These are phyloP conservation scores for Dactylellina sp. DNA, from an alignment of 2,329 filamentous ascomycete species.

Conservation along the genomic window DNA sequence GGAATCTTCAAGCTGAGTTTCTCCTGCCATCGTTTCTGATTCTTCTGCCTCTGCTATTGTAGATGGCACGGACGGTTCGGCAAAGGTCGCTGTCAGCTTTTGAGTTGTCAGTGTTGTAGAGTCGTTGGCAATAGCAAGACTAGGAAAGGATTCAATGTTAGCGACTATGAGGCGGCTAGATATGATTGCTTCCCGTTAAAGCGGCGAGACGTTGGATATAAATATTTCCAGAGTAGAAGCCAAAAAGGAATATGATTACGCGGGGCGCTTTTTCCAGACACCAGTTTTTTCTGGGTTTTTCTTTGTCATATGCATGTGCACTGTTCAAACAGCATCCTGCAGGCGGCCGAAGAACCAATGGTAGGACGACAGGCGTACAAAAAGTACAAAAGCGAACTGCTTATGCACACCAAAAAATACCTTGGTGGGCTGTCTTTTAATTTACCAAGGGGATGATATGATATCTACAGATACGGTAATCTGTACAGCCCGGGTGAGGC, in stretches of 20 bases:
- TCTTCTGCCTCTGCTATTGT: slow-evolving; percentile 1
- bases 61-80: slow-evolving; percentile 8
- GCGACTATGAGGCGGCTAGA: neutral
- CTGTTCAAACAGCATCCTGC: slow-evolving; percentile 27
- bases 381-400: slow-evolving; percentile 32
- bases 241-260: neutral
- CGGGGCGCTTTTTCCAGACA: slow-evolving; percentile 11
- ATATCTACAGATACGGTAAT: neutral
- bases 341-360: slow-evolving; percentile 37
- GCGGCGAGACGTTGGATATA: neutral
- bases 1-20: slow-evolving; percentile 30
- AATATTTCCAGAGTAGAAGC: neutral
- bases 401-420: slow-evolving; percentile 23
- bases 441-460: neutral
- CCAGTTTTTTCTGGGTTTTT: slow-evolving; percentile 13
- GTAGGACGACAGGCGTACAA: no score
- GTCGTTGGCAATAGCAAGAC: slow-evolving; percentile 22
- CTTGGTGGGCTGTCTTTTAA: slow-evolving; percentile 3
- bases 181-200: neutral
- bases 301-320: slow-evolving; percentile 38
- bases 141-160: slow-evolving; percentile 43
- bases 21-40: slow-evolving; percentile 16
- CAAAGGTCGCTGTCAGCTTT: slow-evolving; percentile 9
- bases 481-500: slow-evolving; percentile 21
- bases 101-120: slow-evolving; percentile 35